Evolutionary conservation across 1,139 yeast genomes (phyloP), one percentile per base, ranked within the genome.

Genomic region (Magnusiomyces suaveolens): DNA sequence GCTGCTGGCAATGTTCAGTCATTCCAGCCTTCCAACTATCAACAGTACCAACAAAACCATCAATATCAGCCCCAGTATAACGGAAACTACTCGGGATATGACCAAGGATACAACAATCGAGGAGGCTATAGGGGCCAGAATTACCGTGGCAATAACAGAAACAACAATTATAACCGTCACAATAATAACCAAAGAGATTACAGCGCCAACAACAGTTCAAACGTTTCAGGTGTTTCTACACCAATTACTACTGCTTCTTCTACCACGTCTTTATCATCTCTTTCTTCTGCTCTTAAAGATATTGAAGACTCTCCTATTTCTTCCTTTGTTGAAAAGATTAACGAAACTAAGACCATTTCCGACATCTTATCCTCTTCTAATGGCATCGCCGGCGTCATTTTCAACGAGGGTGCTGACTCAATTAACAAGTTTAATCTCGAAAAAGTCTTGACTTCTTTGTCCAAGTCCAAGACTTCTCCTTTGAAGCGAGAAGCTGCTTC

Each of bases 401-500:
- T 69, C 26, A 73, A 72, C 39, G 70, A 76, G n/a, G 80, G 82
- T 29, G 72, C 78, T 53, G 61, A 72, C 8, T 70, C 79, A 3
- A 75, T 88, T 43, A 72, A 74, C 52, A 84, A 81, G 16, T 88
- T 90, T 88, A 78, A 81, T 53, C 60, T 90, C 29, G 66, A 70
- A 32, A 88, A 83, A 25, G 78, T 85, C 47, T 63, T 87, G 54
- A 75, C 80, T 59, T 79, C 88, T 39, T 75, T 90, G 55, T 67
- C 80, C 53, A 88, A 86, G 67, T 80, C 87, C 44, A 90, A 89
- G 67, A 84, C 82, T 66, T 74, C 89, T 2, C 74, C 88, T 10
- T 69, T 87, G 55, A 78, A 84, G 46, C 81, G 95, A 70, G 97
- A 90, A 70, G 78, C 88, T 26, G 81, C 87, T 2, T 74, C 84